Evolutionary conservation across 208 protist genomes (phyloP).

Genomic region (Tritrichomonas foetus): DNA sequence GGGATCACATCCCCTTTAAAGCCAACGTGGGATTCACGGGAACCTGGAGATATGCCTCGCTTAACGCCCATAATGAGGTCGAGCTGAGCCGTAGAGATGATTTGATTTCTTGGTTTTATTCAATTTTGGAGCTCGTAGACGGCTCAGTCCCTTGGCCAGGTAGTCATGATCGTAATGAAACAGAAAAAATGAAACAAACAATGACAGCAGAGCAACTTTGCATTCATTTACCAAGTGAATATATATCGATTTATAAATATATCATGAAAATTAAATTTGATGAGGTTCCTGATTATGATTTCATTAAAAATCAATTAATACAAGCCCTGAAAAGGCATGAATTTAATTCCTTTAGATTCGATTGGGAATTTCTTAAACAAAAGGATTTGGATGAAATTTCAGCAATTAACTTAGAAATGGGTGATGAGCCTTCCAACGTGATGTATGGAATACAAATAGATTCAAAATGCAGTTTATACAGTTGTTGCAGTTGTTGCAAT

Average conservation of each 20-base stretch:
- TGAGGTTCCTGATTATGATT: neutral
- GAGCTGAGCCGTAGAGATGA: neutral
- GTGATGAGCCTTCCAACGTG: too few relatives aligned
- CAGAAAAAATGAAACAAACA: neutral
- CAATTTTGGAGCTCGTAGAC: neutral
- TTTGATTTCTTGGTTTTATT: slow-evolving; percentile 22
- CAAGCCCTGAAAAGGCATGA: neutral
- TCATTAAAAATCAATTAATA: neutral
- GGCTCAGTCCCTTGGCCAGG: neutral
- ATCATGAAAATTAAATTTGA: neutral
- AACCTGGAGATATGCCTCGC: neutral
- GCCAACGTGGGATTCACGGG: neutral
- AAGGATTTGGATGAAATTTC: too few relatives aligned
- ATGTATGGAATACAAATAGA: too few relatives aligned
- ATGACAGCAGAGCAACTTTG: neutral
- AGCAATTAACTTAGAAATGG: too few relatives aligned
- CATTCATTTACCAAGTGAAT: neutral
- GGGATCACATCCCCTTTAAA: neutral
- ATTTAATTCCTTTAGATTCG: neutral
- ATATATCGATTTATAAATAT: neutral
- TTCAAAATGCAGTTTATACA: too few relatives aligned
- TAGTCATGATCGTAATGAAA: neutral
- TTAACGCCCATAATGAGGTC: neutral
- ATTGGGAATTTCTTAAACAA: too few relatives aligned
- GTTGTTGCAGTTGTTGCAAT: too few relatives aligned